Evolutionary conservation across 352 stramenopile species (phyloP).

Genomic region (Pythium aristosporum): DNA sequence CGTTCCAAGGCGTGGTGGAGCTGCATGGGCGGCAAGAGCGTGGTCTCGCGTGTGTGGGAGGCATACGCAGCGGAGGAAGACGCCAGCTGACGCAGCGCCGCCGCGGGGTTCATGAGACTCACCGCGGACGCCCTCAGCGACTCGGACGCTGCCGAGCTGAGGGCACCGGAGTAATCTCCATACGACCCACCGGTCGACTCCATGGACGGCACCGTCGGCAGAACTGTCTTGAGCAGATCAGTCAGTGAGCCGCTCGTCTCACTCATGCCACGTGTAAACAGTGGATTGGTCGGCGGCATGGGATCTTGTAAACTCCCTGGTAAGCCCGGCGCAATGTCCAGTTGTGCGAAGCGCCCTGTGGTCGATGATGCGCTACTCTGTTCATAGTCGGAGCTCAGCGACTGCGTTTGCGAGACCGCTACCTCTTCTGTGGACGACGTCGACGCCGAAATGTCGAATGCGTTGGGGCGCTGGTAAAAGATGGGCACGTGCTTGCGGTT

Average conservation of each 20-base stretch:
- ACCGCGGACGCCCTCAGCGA: slow-evolving; percentile 1
- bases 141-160: slow-evolving; percentile 17
- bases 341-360: slow-evolving; percentile 24
- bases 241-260: slow-evolving; percentile 43
- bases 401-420: slow-evolving; percentile 29
- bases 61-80: slow-evolving; percentile 50
- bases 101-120: slow-evolving; percentile 23
- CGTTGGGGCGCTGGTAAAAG: slow-evolving; percentile 63
- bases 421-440: slow-evolving; percentile 39
- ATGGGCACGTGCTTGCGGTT: slow-evolving; percentile 84
- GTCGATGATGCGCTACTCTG: slow-evolving; percentile 30
- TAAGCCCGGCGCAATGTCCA: slow-evolving; percentile 21
- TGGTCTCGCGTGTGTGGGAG: slow-evolving; percentile 20
- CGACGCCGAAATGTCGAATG: slow-evolving; percentile 30
- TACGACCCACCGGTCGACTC: slow-evolving; percentile 7
- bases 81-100: slow-evolving; percentile 57
- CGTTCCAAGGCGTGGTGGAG: slow-evolving; percentile 11
- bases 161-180: slow-evolving; percentile 12
- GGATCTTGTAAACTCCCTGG: slow-evolving; percentile 19
- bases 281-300: slow-evolving; percentile 43
- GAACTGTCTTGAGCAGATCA: slow-evolving; percentile 39
- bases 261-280: slow-evolving; percentile 60
- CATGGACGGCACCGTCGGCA: slow-evolving; percentile 5
- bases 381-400: slow-evolving; percentile 35
- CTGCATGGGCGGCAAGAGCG: slow-evolving; percentile 15